Conservation (phyloP, 345 rosid species). For the Raphanus sativus region DNA sequence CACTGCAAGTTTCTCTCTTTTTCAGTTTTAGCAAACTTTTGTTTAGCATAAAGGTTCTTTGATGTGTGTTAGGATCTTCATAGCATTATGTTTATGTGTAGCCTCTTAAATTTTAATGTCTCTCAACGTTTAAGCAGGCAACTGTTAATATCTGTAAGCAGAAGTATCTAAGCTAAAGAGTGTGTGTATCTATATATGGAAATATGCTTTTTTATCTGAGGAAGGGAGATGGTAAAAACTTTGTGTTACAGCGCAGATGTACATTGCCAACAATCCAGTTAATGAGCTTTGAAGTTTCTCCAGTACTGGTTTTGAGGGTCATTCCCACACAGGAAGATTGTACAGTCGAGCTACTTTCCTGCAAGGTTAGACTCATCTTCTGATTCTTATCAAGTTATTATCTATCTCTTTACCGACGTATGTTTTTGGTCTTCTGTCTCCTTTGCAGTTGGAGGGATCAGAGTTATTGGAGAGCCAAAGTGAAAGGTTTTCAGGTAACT, state of each 20-base stretch:
- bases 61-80: not conserved
- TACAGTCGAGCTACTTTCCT: slow-evolving; percentile 72
- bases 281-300: slow-evolving; percentile 71
- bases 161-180: too few species aligned
- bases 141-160: too few species aligned
- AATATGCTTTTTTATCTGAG: not conserved
- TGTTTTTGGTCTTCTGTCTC: not conserved
- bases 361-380: slow-evolving; percentile 51
- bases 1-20: too few species aligned
- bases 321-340: slow-evolving; percentile 60
- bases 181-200: not conserved
- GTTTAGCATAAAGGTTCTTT: not conserved
- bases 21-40: too few species aligned
- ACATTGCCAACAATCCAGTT: slow-evolving; percentile 58
- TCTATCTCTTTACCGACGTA: not conserved
- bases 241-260: slow-evolving; percentile 55
- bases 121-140: too few species aligned
- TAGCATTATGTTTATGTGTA: too few species aligned
- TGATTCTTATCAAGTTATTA: not conserved
- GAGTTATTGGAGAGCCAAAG: slow-evolving; percentile 68
- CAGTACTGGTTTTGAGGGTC: slow-evolving; percentile 68
- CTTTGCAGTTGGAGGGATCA: slow-evolving; percentile 72
- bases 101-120: too few species aligned
- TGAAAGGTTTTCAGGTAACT: slow-evolving; percentile 64
- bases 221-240: slow-evolving; percentile 18